phyloP scores from a whole-genome alignment of 225 moss, liverwort and hornwort genomes.

The Anthoceros angustus region DNA sequence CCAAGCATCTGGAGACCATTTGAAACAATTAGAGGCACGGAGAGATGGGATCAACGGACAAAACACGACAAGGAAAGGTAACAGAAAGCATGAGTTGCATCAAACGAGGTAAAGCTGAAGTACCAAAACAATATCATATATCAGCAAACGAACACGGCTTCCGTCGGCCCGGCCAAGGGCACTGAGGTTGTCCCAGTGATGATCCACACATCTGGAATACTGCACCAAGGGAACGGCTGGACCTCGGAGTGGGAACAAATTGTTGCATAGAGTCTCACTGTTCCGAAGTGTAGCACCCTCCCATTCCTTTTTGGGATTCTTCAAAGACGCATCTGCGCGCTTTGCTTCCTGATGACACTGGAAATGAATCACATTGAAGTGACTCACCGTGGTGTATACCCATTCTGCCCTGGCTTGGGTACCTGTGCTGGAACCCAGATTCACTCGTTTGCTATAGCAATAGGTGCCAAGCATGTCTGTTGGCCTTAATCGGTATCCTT shows the following conservation, averaged over 20 bases:
- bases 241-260: slow-evolving; percentile 81
- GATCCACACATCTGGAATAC: slow-evolving; percentile 93
- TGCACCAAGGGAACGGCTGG: slow-evolving; percentile 83
- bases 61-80: background rate
- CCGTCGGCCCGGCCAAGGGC: slow-evolving; percentile 96
- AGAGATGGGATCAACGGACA: background rate
- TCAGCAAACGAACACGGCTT: slow-evolving; percentile 82
- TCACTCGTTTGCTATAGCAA: slow-evolving; percentile 92
- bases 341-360: slow-evolving; percentile 99
- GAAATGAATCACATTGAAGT: slow-evolving; percentile 98
- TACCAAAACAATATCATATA: slow-evolving; percentile 94
- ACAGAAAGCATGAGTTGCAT: slow-evolving; percentile 6
- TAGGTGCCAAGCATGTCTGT: slow-evolving; percentile 96
- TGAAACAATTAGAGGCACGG: background rate
- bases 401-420: slow-evolving; percentile 88
- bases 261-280: slow-evolving; percentile 94
- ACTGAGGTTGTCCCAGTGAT: slow-evolving; percentile 97
- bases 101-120: background rate
- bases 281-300: slow-evolving; percentile 93
- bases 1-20: slow-evolving; percentile 60
- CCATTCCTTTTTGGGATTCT: slow-evolving; percentile 99
- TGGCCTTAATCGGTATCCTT: slow-evolving; percentile 80
- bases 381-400: slow-evolving; percentile 97
- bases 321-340: slow-evolving; percentile 90
- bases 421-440: slow-evolving; percentile 57